Evolutionary conservation across 352 stramenopile genomes (phyloP).

Genomic region (Globisporangium iwayamae): DNA sequence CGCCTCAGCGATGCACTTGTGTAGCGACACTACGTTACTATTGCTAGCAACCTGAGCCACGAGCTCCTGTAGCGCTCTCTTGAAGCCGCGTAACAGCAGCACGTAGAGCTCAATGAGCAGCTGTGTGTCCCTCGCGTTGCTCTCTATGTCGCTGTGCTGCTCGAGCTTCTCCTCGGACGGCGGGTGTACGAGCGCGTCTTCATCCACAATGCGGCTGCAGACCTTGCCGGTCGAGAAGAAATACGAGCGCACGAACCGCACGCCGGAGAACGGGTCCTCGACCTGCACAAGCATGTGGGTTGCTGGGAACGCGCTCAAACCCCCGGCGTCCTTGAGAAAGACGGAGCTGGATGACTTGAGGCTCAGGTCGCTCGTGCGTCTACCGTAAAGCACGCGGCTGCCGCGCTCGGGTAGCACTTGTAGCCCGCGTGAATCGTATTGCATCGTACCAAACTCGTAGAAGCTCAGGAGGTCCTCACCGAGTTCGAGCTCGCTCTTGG

Average conservation of each 20-base stretch:
- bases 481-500: conserved; percentile 50
- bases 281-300: conserved; percentile 67
- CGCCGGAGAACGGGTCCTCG: conserved; percentile 69
- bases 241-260: conserved; percentile 61
- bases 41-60: conserved; percentile 9
- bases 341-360: conserved; percentile 33
- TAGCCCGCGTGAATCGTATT: conserved; percentile 44
- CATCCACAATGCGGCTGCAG: conserved; percentile 45
- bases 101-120: conserved; percentile 38
- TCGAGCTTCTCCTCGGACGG: conserved; percentile 10
- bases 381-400: conserved; percentile 58
- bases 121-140: conserved; percentile 21
- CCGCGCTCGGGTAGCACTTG: conserved; percentile 26
- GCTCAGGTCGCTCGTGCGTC: conserved; percentile 28
- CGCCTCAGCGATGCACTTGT: conserved; percentile 21
- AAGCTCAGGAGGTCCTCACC: conserved; percentile 70
- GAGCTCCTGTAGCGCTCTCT: conserved; percentile 16
- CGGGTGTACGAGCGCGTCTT: conserved; percentile 54
- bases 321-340: conserved; percentile 33
- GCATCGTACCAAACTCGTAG: conserved; percentile 80
- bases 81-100: conserved; percentile 40
- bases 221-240: conserved; percentile 60
- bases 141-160: conserved; percentile 16
- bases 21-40: conserved; percentile 12
- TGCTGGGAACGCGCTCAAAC: conserved; percentile 20